phyloP scores from a whole-genome alignment of 768 basidiomycete species.

The Amanita subjunquillea region DNA sequence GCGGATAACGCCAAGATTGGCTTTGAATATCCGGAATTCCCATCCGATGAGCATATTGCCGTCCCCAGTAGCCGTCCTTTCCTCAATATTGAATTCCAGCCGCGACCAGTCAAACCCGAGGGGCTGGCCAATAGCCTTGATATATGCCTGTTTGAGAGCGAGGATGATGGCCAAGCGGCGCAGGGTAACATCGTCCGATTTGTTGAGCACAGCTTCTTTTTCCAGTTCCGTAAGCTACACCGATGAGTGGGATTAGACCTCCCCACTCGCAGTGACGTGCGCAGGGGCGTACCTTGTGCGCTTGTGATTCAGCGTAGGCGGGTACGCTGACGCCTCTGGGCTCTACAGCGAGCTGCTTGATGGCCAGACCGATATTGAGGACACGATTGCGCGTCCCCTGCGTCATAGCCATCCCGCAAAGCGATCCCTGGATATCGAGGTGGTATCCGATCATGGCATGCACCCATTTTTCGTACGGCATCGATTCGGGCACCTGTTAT shows the following conservation, averaged over 20 bases:
- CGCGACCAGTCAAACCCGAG: conserved; percentile 74
- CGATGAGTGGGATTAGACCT: conserved; percentile 12
- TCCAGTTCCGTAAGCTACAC: conserved; percentile 31
- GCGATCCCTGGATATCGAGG: conserved; percentile 52
- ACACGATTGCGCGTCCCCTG: conserved; percentile 70
- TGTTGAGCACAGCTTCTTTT: conserved; percentile 24
- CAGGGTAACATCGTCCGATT: conserved; percentile 54
- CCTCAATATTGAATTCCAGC: conserved; percentile 69
- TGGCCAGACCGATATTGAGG: conserved; percentile 73
- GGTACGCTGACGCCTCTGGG: conserved; percentile 47
- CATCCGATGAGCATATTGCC: conserved; percentile 63
- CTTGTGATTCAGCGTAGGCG: conserved; percentile 61
- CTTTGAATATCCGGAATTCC: conserved; percentile 79
- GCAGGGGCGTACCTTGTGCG: conserved; percentile 52
- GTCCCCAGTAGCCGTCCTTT: conserved; percentile 53
- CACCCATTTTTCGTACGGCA: conserved; percentile 53
- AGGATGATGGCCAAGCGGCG: conserved; percentile 71
- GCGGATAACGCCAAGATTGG: conserved; percentile 60
- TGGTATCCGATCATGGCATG: conserved; percentile 78
- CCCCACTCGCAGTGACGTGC: neutral
- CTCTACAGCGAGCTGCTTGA: conserved; percentile 57
- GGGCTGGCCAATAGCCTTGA: conserved; percentile 76
- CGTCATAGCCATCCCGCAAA: conserved; percentile 81
- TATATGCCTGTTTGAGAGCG: conserved; percentile 72
- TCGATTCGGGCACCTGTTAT: conserved; percentile 41